Base-by-base conservation (phyloP, 176 grass and related monocot species). In the Cenchrus americanus region DNA sequence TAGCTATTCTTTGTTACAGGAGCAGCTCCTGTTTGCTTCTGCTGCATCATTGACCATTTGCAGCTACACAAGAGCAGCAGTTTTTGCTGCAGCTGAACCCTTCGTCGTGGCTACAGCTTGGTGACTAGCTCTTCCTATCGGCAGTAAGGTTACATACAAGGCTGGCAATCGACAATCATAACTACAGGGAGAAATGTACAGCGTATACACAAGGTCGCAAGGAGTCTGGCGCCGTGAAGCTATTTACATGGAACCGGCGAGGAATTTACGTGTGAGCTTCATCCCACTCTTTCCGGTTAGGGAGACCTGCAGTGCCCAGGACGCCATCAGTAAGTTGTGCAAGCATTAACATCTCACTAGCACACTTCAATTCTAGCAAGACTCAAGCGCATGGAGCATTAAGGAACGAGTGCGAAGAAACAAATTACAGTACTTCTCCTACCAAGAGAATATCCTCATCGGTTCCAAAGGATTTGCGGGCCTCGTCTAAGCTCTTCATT, bases 401-500 rank as follows among this genome's bases (percentile, higher is more conserved):
- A 11, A 63, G 0, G 17, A 6, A 7, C 42, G 9, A 43, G 62
- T 19, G 44, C 44, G 0, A 60, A 76, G 5, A 82, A 40, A 40
- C 34, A 18, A 0, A 47, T 60, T 5, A 19, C 32, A 65, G 5
- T 21, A 34, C 13, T 67, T 59, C 7, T 46, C 77, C 42, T 96
- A 99, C 96, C 96, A 99, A 83, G 18, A 99, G 83, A 86, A 99
- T 96, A 82, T 99, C 96, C 81, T 99, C 96, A 47, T 99, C 96
- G 0, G 96, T 99, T 69, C 96, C 96, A 32, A 89, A 99, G 7
- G 96, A 99, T 85, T 92, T 99, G 50, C 93, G 91, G 24, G 96
- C 93, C 86, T 96, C 87, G 14, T 99, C 96, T 73, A 99, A 84
- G 80, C 88, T 92, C 79, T 92, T 88, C 80, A 99, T 82, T 21